Conservation (phyloP, 2,329 filamentous ascomycete species). For the Claviceps spartinae region DNA sequence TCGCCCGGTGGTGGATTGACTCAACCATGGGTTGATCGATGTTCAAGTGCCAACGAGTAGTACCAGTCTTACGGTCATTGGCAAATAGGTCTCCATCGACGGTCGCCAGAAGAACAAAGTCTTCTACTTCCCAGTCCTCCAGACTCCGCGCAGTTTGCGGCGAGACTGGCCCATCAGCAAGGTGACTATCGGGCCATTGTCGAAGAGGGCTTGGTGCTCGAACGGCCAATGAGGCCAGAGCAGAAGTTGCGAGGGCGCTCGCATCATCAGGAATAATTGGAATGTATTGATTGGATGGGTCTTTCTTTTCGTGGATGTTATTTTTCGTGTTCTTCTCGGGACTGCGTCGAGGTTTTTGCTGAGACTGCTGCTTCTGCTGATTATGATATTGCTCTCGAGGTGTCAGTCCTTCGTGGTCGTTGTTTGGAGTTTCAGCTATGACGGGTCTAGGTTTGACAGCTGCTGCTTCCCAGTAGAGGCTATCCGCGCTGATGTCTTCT, state of each 20-base stretch:
- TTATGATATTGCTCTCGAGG: slow-evolving; percentile 1
- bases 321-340: slow-evolving; percentile 2
- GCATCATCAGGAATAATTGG: slow-evolving; percentile 48
- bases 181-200: slow-evolving; percentile 42
- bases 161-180: slow-evolving; percentile 56
- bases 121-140: slow-evolving; percentile 99
- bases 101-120: slow-evolving; percentile 99
- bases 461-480: slow-evolving; percentile 18
- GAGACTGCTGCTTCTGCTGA: slow-evolving; percentile 11
- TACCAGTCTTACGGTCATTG: slow-evolving; percentile 74
- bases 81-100: slow-evolving; percentile 95
- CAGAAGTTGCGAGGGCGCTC: slow-evolving; percentile 95
- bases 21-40: slow-evolving; percentile 81
- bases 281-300: slow-evolving; percentile 1
- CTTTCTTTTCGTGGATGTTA: slow-evolving; percentile 13
- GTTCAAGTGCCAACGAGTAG: slow-evolving; percentile 73
- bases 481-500: neutral
- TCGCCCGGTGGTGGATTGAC: slow-evolving; percentile 65
- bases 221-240: slow-evolving; percentile 80
- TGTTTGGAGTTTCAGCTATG: slow-evolving; percentile 13
- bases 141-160: slow-evolving; percentile 90
- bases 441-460: slow-evolving; percentile 13
- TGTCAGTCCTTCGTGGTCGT: neutral
- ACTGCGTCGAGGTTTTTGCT: slow-evolving; percentile 8
- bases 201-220: slow-evolving; percentile 74